These are phyloP conservation scores for Myxozyma mucilagina DNA, from an alignment of 805 yeast species.

Conservation along the genomic window DNA sequence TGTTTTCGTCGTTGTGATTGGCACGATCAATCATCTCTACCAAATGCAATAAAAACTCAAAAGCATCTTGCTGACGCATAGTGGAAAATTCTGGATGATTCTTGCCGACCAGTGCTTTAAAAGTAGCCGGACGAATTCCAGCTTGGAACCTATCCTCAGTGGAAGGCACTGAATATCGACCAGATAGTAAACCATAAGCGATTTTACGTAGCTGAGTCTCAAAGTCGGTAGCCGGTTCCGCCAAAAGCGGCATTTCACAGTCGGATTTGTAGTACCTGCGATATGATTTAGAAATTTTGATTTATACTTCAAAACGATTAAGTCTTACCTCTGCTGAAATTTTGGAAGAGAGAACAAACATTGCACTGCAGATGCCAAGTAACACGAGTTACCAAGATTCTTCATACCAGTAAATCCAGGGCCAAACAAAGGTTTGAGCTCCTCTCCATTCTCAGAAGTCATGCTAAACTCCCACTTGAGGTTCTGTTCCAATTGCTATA, in stretches of 20 bases:
- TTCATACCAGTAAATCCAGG: constrained; percentile 78
- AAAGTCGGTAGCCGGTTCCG: constrained; percentile 62
- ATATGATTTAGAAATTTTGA: not conserved
- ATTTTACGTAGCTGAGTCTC: constrained; percentile 75
- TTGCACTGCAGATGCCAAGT: constrained; percentile 79
- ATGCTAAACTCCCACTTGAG: constrained; percentile 89
- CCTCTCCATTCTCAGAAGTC: constrained; percentile 68
- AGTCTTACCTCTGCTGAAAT: constrained; percentile 34
- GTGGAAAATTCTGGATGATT: constrained; percentile 81
- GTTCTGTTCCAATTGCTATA: constrained; percentile 80
- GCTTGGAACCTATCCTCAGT: constrained; percentile 53
- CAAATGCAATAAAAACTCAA: constrained; percentile 76
- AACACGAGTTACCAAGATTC: constrained; percentile 92
- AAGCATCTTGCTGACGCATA: constrained; percentile 92
- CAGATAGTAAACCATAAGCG: constrained; percentile 75
- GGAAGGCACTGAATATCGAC: constrained; percentile 60
- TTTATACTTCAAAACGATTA: no score
- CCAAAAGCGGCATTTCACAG: constrained; percentile 35
- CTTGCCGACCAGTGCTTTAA: constrained; percentile 74
- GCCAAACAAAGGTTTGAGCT: constrained; percentile 68
- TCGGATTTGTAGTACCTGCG: constrained; percentile 31
- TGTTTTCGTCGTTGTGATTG: constrained; percentile 8
- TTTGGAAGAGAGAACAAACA: constrained; percentile 52
- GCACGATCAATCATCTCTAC: constrained; percentile 51
- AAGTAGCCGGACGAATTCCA: constrained; percentile 75